Evolutionary conservation across 768 basidiomycete genomes (phyloP), one percentile per base, ranked within the genome.

Genomic region (Phlebiopsis gigantea): DNA sequence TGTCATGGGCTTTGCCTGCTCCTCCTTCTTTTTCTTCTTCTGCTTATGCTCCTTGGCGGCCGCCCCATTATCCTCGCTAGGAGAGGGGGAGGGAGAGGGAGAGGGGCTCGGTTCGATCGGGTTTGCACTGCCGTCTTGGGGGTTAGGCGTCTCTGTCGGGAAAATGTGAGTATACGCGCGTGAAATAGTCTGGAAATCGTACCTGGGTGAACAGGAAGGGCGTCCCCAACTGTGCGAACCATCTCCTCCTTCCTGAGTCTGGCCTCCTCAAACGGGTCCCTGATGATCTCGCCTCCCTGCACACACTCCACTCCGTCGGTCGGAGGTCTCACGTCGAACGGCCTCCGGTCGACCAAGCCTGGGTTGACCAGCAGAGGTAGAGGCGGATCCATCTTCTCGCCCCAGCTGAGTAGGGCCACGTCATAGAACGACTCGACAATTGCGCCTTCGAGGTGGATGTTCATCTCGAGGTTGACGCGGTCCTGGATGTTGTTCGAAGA

Each of bases 401-500:
- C 74, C 83, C 83, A 87, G 45, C 79, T 79, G 53, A 85, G 73
- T 48, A 88, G 77, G 14, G 82, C 81, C 69, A 79, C 80, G 68
- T 88, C 87, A 69, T 87, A 87, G 60, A 88, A 74, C 4, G 81
- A 74, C 55, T 88, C 78, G 56, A 88, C 87, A 52, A 89, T 77
- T 0, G 83, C 81, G 0, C 87, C 87, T 64, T 88, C 87, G 43
- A 87, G 74, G 61, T 87, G 85, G 6, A 79, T 68, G 84, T 85
- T 85, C 78, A 87, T 80, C 68, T 82, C 77, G 57, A 77, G 60
- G 61, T 79, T 77, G 6, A 74, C 70, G 19, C 77, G 74, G 60
- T 82, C 79, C 34, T 58, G 85, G 41, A 88, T 83, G 55, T 88
- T 88, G 69, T 87, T 87, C 49, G 77, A 79, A 66, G 84, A 83